phyloP scores from a whole-genome alignment of 1,284 basidiomycete species.

The Wolfiporia cocos region DNA sequence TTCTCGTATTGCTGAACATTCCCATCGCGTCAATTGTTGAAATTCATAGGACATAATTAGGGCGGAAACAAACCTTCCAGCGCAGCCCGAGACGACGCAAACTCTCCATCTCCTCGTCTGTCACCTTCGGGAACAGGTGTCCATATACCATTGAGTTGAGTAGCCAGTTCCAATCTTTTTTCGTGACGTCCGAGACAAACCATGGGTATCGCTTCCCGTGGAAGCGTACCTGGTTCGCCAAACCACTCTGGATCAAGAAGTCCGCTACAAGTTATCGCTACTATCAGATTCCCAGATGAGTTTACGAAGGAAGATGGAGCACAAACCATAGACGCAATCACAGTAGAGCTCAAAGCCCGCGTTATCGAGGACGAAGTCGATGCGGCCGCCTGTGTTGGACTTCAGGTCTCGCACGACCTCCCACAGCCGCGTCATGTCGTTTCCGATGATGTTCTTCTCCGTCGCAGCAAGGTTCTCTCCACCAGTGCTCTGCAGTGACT shows the following conservation, averaged over 20 bases:
- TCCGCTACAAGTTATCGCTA: slow-evolving; percentile 45
- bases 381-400: slow-evolving; percentile 68
- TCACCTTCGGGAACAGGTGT: slow-evolving; percentile 78
- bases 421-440: slow-evolving; percentile 80
- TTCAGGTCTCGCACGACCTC: slow-evolving; percentile 71
- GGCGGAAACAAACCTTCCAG: slow-evolving; percentile 70
- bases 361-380: slow-evolving; percentile 90
- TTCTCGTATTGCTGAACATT: slow-evolving; percentile 76
- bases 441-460: slow-evolving; percentile 93
- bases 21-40: background rate
- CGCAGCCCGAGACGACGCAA: slow-evolving; percentile 77
- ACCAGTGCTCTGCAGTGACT: slow-evolving; percentile 94
- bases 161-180: slow-evolving; percentile 95
- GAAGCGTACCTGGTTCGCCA: slow-evolving; percentile 85
- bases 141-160: slow-evolving; percentile 85
- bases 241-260: slow-evolving; percentile 88
- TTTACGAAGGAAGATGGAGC: background rate
- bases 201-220: slow-evolving; percentile 89
- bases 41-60: slow-evolving; percentile 1
- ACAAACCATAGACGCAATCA: slow-evolving; percentile 88
- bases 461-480: slow-evolving; percentile 93
- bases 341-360: slow-evolving; percentile 95
- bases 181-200: slow-evolving; percentile 97
- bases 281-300: background rate
- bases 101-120: slow-evolving; percentile 78